These are phyloP conservation scores for Suillus weaverae DNA, from an alignment of 768 basidiomycete genomes.

Conservation along the genomic window DNA sequence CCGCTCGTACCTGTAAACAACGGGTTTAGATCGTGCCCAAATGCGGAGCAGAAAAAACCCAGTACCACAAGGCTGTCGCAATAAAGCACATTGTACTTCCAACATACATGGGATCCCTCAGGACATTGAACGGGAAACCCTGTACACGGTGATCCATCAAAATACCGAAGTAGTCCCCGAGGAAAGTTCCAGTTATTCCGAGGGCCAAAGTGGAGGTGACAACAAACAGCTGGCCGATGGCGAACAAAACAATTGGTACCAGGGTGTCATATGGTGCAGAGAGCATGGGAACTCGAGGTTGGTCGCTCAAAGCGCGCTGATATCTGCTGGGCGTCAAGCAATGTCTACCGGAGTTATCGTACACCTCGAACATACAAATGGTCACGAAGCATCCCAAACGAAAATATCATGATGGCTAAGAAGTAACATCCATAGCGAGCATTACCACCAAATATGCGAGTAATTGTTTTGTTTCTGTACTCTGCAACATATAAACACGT, in stretches of 20 bases:
- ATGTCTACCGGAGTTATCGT: slow-evolving; percentile 1
- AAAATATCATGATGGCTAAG: slow-evolving; percentile 82
- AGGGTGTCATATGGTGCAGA: slow-evolving; percentile 62
- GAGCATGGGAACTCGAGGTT: slow-evolving; percentile 69
- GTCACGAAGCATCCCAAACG: slow-evolving; percentile 83
- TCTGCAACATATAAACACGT: slow-evolving; percentile 38
- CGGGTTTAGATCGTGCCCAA: neutral
- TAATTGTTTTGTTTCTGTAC: slow-evolving; percentile 85
- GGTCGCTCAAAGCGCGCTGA: slow-evolving; percentile 69
- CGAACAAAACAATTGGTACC: slow-evolving; percentile 61
- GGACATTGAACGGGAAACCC: slow-evolving; percentile 94
- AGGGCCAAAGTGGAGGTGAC: slow-evolving; percentile 86
- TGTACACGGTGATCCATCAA: slow-evolving; percentile 89
- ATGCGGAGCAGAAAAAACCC: slow-evolving; percentile 10
- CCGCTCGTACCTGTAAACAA: slow-evolving; percentile 66
- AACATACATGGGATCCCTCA: slow-evolving; percentile 95
- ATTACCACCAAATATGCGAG: slow-evolving; percentile 77
- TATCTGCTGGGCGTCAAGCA: slow-evolving; percentile 50
- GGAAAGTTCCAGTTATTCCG: slow-evolving; percentile 92
- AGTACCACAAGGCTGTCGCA: slow-evolving; percentile 84
- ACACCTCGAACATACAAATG: slow-evolving; percentile 57
- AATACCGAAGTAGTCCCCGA: slow-evolving; percentile 83
- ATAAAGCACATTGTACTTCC: slow-evolving; percentile 91
- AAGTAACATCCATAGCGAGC: slow-evolving; percentile 80
- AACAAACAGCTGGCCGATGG: slow-evolving; percentile 81